Base-by-base conservation (phyloP, 768 basidiomycete genomes). In the Auriscalpium vulgare region DNA sequence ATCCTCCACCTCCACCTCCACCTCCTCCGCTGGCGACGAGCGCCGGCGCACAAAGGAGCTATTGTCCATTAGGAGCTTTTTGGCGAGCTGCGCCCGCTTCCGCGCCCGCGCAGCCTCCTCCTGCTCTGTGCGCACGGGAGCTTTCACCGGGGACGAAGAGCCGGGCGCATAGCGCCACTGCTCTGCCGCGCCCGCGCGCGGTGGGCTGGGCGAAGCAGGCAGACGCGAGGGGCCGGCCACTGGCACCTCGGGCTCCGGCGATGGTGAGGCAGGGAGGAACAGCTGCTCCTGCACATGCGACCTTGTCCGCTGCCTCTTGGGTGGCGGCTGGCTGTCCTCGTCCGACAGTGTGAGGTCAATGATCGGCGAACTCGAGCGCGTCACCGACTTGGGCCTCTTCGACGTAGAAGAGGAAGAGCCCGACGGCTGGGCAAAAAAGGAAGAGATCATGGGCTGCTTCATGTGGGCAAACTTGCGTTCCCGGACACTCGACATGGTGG, bases 281-380 rank as follows among this genome's bases (percentile, higher is more conserved):
- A 45, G 36, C 9, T 34, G 50, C 34, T 37, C 23, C 9, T 29
- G 50, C 36, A 19, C 23, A 19, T 60, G 52, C 37, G n/a, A 17
- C 10, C 19, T 13, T 7, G 16, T 43, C 47, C 53, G 56, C 34
- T n/a, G 48, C 40, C 54, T 60, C 59, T 62, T 62, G 0, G 56
- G 61, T 29, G 29, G 29, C 7, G 29, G 29, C 38, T 35, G 54
- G 8, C 10, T 51, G 11, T 62, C 61, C 43, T 53, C 51, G 8
- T 60, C 61, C 8, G 61, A 62, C 37, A 61, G 23, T 16, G 61
- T 57, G 34, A 62, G 61, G 51, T 62, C 59, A 37, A 59, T 53
- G 43, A 44, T 56, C 2, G 55, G 60, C 14, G 55, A 61, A 37
- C 16, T 53, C 14, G 49, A 38, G 21, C 55, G n/a, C 44, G 23